Base-by-base conservation (phyloP, 768 basidiomycete genomes). In the Macrolepiota dolichaula region DNA sequence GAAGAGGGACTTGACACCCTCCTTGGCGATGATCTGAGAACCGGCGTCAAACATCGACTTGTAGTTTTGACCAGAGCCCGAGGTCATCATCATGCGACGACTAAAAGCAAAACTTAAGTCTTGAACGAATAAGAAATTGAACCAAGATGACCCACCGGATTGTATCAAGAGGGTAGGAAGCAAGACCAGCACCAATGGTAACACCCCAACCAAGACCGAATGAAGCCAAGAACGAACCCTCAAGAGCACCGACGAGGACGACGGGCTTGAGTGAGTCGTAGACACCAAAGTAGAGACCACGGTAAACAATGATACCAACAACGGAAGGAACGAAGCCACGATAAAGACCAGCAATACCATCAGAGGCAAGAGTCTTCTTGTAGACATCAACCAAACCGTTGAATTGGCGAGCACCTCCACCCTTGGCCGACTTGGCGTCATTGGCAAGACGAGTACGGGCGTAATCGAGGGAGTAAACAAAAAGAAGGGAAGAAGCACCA, bases 31-130 rank as follows among this genome's bases (percentile, higher is more conserved):
- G 73, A 99, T 98, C 77, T 97, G 94, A 32, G 90, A 84, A 63
- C 87, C 94, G 72, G 96, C 96, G 72, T 98, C 96, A 76, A 96
- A 90, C 95, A 98, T 98, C 68, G 92, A 93, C 85, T 96, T 96
- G 89, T 98, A 98, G 88, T 98, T 95, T 63, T 90, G 87, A 70
- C 85, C 85, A 70, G 87, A 89, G 69, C 96, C 97, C 24, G 96
- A 98, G 38, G 97, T 98, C 96, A 98, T 98, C 97, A 99, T 99
- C 97, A 99, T 99, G 69, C 97, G 94, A 89, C 97, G 96, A 89
- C 96, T 96, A 69, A 66, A 73, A 50, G 24, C 12, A 68, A 70
- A 22, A 70, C 64, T 63, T 66, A 52, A 27, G n/a, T n/a, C 61
- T 17, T 57, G 47, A 47, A 10, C 13, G 6, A 36, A 47, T 70